Conservation (phyloP, 1,284 basidiomycete species). For the Rhodotorula sp. region DNA sequence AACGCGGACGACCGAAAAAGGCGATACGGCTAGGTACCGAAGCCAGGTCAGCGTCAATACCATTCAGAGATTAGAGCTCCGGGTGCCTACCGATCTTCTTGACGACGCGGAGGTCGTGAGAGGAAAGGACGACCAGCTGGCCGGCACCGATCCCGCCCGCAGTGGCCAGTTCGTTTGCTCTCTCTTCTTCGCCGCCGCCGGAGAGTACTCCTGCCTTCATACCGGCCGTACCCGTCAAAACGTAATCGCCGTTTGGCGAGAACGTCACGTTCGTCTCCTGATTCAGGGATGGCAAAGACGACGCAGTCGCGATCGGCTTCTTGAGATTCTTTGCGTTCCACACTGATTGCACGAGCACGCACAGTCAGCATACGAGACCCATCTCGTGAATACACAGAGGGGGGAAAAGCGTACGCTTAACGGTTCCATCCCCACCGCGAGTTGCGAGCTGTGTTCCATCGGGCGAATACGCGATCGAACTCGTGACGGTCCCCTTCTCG, state of each 20-base stretch:
- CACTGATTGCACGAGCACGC: constrained; percentile 56
- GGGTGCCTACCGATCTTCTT: constrained; percentile 61
- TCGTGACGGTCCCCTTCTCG: constrained; percentile 74
- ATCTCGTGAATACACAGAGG: neutral
- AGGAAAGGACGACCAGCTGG: constrained; percentile 66
- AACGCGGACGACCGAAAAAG: constrained; percentile 80
- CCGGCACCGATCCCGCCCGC: constrained; percentile 51
- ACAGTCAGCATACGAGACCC: constrained; percentile 6
- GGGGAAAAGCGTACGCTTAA: constrained; percentile 68
- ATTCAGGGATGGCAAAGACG: constrained; percentile 72
- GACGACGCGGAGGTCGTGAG: constrained; percentile 44
- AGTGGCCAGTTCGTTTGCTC: constrained; percentile 51
- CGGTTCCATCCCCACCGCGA: constrained; percentile 86
- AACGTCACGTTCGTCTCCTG: constrained; percentile 88
- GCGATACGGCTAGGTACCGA: constrained; percentile 25
- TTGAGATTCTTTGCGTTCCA: constrained; percentile 91
- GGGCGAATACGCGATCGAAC: constrained; percentile 76
- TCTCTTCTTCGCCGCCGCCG: constrained; percentile 60
- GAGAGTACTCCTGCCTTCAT: constrained; percentile 35
- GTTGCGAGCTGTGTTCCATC: constrained; percentile 79
- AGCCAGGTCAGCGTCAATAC: neutral
- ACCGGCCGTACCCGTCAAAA: constrained; percentile 71
- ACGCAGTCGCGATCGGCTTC: constrained; percentile 69
- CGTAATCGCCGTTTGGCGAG: constrained; percentile 82
- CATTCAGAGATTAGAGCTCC: neutral